Conservation (phyloP, 2,329 filamentous ascomycete species). For the Bipolaris gigantea region DNA sequence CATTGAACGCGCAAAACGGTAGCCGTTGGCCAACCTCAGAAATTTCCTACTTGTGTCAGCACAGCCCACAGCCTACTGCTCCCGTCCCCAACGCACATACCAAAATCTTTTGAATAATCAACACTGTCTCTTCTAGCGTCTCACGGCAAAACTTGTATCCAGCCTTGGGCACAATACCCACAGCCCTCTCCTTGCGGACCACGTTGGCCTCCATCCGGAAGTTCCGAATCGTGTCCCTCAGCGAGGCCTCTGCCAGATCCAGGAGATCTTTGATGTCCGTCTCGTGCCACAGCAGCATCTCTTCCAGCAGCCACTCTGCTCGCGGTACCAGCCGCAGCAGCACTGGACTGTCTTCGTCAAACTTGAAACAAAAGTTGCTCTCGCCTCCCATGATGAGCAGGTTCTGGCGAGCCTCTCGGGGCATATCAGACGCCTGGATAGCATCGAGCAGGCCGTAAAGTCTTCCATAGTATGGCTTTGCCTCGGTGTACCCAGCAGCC, state of each 20-base stretch:
- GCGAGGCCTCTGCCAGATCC: constrained; percentile 81
- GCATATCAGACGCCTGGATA: constrained; percentile 66
- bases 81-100: constrained; percentile 24
- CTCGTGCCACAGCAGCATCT: constrained; percentile 78
- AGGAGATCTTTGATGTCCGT: constrained; percentile 77
- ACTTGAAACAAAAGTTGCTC: constrained; percentile 92
- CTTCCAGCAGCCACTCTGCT: constrained; percentile 71
- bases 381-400: constrained; percentile 94
- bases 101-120: constrained; percentile 90
- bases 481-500: constrained; percentile 90
- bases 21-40: constrained; percentile 68
- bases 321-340: constrained; percentile 68
- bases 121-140: constrained; percentile 90
- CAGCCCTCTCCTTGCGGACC: constrained; percentile 78
- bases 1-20: constrained; percentile 98
- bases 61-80: background rate
- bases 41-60: constrained; percentile 59
- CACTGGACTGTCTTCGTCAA: constrained; percentile 64
- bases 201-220: constrained; percentile 78
- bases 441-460: constrained; percentile 85
- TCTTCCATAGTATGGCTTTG: constrained; percentile 81
- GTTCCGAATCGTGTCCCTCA: constrained; percentile 77
- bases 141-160: constrained; percentile 76
- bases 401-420: constrained; percentile 69
- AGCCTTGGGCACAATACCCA: constrained; percentile 58